These are phyloP conservation scores for Malassezia yamatoensis DNA, from an alignment of 1,284 basidiomycete species.

Conservation along the genomic window DNA sequence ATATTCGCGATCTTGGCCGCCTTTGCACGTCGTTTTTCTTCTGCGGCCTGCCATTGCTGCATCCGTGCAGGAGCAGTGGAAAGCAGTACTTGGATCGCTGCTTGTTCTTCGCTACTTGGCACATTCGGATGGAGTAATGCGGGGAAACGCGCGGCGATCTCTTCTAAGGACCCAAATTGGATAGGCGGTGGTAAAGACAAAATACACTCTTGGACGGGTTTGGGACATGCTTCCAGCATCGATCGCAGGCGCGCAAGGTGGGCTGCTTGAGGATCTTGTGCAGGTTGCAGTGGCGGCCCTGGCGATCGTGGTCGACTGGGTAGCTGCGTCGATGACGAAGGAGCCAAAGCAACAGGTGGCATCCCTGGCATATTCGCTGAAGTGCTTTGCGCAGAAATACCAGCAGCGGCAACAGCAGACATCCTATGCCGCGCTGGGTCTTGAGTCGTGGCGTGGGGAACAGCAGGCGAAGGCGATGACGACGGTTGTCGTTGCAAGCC, in stretches of 20 bases:
- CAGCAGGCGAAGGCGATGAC: constrained; percentile 1
- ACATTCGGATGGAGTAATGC: constrained; percentile 20
- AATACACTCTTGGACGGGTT: constrained; percentile 34
- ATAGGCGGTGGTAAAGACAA: constrained; percentile 40
- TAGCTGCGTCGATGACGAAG: too few relatives aligned
- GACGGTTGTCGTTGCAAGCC: neutral
- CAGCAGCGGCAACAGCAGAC: neutral
- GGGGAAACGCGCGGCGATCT: constrained; percentile 34
- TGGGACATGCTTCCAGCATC: constrained; percentile 37
- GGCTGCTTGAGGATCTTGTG: constrained; percentile 24
- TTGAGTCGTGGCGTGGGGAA: constrained; percentile 3
- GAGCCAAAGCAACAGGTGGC: constrained; percentile 14
- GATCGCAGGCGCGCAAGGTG: constrained; percentile 41
- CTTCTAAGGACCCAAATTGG: constrained; percentile 42
- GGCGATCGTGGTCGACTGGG: neutral
- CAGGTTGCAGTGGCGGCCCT: neutral
- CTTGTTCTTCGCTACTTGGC: constrained; percentile 23
- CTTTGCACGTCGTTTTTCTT: constrained; percentile 30
- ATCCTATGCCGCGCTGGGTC: neutral
- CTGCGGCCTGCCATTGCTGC: constrained; percentile 27
- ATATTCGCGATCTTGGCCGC: constrained; percentile 51
- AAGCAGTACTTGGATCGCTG: constrained; percentile 33
- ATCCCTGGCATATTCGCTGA: constrained; percentile 15
- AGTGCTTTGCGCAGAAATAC: neutral
- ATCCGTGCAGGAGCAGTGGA: constrained; percentile 26